A percentile compares a stretch with the other conserved stretches of the same genome.
Evolutionary conservation across 1,284 basidiomycete species (phyloP).

Genomic region (Hypsizygus ulmarius): DNA sequence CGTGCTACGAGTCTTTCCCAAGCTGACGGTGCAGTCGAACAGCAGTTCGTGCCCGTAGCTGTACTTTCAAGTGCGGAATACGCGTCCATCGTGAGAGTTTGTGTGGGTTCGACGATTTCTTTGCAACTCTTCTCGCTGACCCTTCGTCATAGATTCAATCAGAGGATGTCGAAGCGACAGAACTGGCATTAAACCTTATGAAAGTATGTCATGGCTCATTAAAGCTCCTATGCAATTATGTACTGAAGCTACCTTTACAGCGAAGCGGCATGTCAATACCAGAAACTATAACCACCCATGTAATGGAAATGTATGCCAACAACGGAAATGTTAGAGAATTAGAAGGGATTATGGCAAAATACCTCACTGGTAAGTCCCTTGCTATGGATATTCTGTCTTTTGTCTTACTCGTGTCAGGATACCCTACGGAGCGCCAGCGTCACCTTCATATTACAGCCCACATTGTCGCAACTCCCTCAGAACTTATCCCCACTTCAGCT

Average conservation of each 20-base stretch:
- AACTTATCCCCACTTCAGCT: conserved; percentile 51
- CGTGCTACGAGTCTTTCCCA: conserved; percentile 15
- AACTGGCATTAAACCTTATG: conserved; percentile 41
- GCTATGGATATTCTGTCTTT: not conserved
- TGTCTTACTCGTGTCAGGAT: conserved; percentile 26
- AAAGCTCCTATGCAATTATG: not conserved
- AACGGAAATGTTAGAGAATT: conserved; percentile 44
- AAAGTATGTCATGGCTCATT: conserved; percentile 39
- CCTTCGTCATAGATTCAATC: conserved; percentile 27
- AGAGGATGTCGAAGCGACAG: conserved; percentile 32
- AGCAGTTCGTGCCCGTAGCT: conserved; percentile 31
- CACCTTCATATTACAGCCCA: conserved; percentile 69
- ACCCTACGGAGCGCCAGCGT: conserved; percentile 54
- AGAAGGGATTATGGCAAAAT: conserved; percentile 45
- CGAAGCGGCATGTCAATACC: conserved; percentile 37
- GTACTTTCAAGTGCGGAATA: conserved; percentile 51
- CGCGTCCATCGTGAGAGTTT: conserved; percentile 44
- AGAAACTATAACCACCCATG: conserved; percentile 39
- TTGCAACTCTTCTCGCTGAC: conserved; percentile 5
- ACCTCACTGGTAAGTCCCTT: conserved; percentile 39
- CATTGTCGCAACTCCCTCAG: conserved; percentile 39
- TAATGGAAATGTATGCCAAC: conserved; percentile 50
- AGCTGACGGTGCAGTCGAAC: conserved; percentile 15
- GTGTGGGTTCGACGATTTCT: conserved; percentile 28
- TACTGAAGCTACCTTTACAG: conserved; percentile 23